Conservation (phyloP, 768 basidiomycete species). For the Leccinum ochraceum region DNA sequence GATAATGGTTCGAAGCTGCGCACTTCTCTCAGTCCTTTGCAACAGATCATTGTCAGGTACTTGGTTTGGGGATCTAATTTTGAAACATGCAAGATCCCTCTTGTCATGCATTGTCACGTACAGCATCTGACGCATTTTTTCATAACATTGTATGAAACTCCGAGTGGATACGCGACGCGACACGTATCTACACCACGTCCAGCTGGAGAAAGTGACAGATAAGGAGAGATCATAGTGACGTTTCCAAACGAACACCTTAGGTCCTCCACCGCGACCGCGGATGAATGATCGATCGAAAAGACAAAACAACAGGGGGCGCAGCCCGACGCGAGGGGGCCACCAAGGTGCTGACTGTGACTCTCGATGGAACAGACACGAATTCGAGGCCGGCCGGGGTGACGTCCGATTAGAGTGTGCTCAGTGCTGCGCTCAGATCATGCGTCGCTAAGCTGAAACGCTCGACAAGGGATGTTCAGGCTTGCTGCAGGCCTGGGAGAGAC, state of each 20-base stretch:
- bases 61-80: not conserved
- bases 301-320: not conserved
- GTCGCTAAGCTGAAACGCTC: conserved; percentile 4
- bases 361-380: not conserved
- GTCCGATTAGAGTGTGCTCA: not conserved
- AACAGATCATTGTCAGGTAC: not conserved
- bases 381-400: not conserved
- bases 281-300: not conserved
- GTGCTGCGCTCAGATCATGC: not conserved
- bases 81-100: not conserved
- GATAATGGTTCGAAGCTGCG: not conserved
- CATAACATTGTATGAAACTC: not conserved
- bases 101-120: not conserved
- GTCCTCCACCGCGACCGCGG: not conserved
- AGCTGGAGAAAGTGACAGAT: not conserved
- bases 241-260: not conserved
- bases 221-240: not conserved
- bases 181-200: not conserved
- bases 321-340: not conserved
- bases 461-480: not conserved
- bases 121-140: not conserved
- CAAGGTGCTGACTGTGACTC: not conserved
- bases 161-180: not conserved
- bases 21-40: not conserved
- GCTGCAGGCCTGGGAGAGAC: not conserved